These are phyloP conservation scores for Corylus heterophylla DNA, from an alignment of 306 rosid genomes.

Conservation along the genomic window DNA sequence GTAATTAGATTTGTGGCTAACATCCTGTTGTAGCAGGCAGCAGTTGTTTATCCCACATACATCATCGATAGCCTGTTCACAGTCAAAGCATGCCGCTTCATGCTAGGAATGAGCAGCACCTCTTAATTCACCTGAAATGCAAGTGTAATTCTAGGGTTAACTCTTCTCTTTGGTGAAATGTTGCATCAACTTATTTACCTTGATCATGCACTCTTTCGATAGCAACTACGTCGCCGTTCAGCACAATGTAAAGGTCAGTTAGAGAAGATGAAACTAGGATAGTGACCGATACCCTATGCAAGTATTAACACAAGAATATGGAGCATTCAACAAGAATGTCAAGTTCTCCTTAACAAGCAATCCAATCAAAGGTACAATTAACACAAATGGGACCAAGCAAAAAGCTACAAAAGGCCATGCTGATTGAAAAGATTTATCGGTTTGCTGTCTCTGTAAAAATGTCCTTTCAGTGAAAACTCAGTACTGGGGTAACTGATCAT, in stretches of 20 bases:
- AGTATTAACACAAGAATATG: neutral
- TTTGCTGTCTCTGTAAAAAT: neutral
- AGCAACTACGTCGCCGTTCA: neutral
- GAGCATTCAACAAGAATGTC: neutral
- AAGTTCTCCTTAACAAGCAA: neutral
- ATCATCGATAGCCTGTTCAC: neutral
- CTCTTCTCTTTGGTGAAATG: neutral
- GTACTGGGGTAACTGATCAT: neutral
- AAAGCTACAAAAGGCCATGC: neutral
- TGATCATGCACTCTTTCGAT: neutral
- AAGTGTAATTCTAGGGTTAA: neutral
- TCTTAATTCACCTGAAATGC: constrained; percentile 6
- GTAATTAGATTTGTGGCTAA: neutral
- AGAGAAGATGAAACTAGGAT: neutral
- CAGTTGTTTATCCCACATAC: neutral
- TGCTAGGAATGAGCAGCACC: neutral
- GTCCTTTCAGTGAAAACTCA: neutral
- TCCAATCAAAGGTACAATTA: neutral
- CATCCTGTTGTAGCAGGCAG: neutral
- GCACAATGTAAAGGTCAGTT: neutral
- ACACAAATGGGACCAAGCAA: neutral
- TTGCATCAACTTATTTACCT: neutral
- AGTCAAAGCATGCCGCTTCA: constrained; percentile 7
- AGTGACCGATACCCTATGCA: neutral
- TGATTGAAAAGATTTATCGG: neutral